phyloP scores from a whole-genome alignment of 768 basidiomycete species.

The Podaxis sp. region DNA sequence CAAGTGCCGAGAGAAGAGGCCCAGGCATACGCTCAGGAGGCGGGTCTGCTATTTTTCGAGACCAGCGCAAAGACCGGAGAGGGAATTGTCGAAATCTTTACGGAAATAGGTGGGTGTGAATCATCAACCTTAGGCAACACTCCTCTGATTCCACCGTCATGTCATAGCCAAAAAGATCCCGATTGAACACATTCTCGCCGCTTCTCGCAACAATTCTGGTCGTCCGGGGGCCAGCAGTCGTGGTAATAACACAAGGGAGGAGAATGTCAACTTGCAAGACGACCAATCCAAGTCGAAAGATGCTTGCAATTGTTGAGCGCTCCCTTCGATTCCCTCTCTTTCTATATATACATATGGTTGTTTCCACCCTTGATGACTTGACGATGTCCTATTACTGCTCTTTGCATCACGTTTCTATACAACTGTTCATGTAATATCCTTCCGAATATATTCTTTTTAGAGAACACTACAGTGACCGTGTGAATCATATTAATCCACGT shows the following conservation, averaged over 20 bases:
- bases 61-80: slow-evolving; percentile 97
- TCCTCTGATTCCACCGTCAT: background rate
- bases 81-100: slow-evolving; percentile 94
- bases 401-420: slow-evolving; percentile 15
- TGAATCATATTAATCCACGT: slow-evolving; percentile 36
- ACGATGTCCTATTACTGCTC: slow-evolving; percentile 11
- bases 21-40: slow-evolving; percentile 92
- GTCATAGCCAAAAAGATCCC: slow-evolving; percentile 53
- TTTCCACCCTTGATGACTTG: slow-evolving; percentile 17
- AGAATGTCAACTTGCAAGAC: slow-evolving; percentile 69
- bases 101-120: slow-evolving; percentile 81
- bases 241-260: slow-evolving; percentile 44
- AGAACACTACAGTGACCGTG: slow-evolving; percentile 4
- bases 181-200: slow-evolving; percentile 92
- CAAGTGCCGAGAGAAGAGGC: slow-evolving; percentile 96
- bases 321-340: slow-evolving; percentile 5
- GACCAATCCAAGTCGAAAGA: slow-evolving; percentile 64
- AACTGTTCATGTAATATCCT: slow-evolving; percentile 17
- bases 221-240: slow-evolving; percentile 57
- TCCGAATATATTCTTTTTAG: slow-evolving; percentile 17
- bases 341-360: slow-evolving; percentile 17
- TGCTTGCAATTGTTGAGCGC: slow-evolving; percentile 73
- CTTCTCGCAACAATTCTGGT: slow-evolving; percentile 64
- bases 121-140: background rate
- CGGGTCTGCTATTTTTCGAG: slow-evolving; percentile 94